Conservation (phyloP, 1,284 basidiomycete species). For the Sporisorium graminicola region DNA sequence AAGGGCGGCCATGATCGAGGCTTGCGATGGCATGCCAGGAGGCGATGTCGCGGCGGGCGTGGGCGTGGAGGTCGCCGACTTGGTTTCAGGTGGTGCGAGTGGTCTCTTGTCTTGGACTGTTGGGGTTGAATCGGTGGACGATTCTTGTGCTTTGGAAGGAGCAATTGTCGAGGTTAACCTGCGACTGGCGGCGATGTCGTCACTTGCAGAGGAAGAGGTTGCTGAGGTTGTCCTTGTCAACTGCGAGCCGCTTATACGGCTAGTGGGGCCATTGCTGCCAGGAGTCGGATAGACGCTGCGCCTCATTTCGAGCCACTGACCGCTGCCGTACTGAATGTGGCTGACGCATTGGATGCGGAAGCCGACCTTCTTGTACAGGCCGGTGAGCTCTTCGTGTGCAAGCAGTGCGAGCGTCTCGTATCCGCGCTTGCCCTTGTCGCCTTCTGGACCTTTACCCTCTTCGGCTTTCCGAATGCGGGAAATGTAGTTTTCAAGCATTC, state of each 20-base stretch:
- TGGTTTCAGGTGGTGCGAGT: neutral
- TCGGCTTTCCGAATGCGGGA: constrained; percentile 48
- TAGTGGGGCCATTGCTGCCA: constrained; percentile 21
- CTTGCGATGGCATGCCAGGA: constrained; percentile 52
- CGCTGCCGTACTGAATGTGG: constrained; percentile 58
- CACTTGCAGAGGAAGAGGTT: constrained; percentile 35
- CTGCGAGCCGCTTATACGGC: constrained; percentile 25
- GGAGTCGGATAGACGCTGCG: constrained; percentile 52
- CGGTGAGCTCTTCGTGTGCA: constrained; percentile 59
- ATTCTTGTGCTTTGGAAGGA: neutral
- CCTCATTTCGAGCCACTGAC: constrained; percentile 67
- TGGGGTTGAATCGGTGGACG: constrained; percentile 7
- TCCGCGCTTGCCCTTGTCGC: constrained; percentile 47
- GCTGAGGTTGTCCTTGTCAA: constrained; percentile 35
- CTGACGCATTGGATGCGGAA: constrained; percentile 62
- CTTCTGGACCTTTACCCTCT: constrained; percentile 47
- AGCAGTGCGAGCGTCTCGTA: constrained; percentile 65
- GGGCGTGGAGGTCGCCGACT: constrained; percentile 10
- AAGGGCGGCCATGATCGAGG: constrained; percentile 58
- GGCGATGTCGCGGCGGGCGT: constrained; percentile 19
- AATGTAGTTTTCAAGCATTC: constrained; percentile 60
- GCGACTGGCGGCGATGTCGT: constrained; percentile 20
- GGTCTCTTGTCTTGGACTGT: constrained; percentile 4
- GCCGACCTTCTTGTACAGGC: constrained; percentile 59
- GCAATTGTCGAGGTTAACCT: constrained; percentile 14